Conservation (phyloP, 169 alveolate species). For the Plasmodium blacklocki region DNA sequence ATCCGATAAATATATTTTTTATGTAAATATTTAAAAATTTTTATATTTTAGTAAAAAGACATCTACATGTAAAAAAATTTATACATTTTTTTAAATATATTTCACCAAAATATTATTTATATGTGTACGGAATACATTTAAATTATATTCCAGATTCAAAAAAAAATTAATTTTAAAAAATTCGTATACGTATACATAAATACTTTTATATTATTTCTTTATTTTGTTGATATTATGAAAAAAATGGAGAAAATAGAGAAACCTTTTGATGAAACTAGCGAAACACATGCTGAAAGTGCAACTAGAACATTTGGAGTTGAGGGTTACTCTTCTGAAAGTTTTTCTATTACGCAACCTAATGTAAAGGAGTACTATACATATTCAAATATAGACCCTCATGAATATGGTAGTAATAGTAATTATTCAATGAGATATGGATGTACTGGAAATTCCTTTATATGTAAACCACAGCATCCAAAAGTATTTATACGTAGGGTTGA, state of each 20-base stretch:
- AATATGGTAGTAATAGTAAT: constrained; percentile 21
- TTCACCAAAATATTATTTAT: too few species aligned
- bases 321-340: constrained; percentile 28
- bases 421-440: constrained; percentile 22
- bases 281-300: constrained; percentile 31
- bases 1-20: too few species aligned
- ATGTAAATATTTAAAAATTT: too few species aligned
- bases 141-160: not conserved
- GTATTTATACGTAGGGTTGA: constrained; percentile 70
- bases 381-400: constrained; percentile 33
- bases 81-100: too few species aligned
- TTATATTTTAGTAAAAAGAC: too few species aligned
- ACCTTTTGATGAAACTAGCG: constrained; percentile 47
- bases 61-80: too few species aligned
- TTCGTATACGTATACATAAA: not conserved
- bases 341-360: constrained; percentile 28
- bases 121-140: not conserved
- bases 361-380: constrained; percentile 39
- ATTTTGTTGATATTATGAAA: constrained; percentile 13
- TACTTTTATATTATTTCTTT: not conserved
- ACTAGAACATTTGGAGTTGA: constrained; percentile 9
- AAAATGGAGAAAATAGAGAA: constrained; percentile 33
- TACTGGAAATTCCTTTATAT: constrained; percentile 39
- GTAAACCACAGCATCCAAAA: constrained; percentile 29
- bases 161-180: not conserved